Percentiles rank a stretch among this genome's conserved stretches.
phyloP scores from a whole-genome alignment of 179 eudicot species.

The Heliamphora pulchella region DNA sequence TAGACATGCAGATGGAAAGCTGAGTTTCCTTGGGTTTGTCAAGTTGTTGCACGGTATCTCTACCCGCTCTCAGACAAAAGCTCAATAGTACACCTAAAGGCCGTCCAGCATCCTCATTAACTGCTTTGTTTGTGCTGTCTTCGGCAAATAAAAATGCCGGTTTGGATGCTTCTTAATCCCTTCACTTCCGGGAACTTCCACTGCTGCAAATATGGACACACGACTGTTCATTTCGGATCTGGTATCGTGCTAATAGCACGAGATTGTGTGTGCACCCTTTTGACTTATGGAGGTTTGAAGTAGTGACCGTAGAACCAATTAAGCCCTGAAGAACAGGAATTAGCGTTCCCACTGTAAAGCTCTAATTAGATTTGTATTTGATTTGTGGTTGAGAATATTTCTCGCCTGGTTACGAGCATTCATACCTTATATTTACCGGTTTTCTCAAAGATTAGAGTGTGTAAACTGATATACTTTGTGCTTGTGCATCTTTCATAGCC shows the following conservation, averaged over 20 bases:
- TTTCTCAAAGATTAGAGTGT: too few species aligned
- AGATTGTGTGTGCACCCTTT: too few species aligned
- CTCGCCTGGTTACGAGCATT: conserved; percentile 16
- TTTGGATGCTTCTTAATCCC: background rate
- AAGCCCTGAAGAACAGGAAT: background rate
- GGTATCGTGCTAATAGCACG: background rate
- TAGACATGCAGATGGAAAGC: conserved; percentile 72
- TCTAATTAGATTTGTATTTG: conserved; percentile 19
- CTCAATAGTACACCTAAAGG: conserved; percentile 30
- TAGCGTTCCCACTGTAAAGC: conserved; percentile 18
- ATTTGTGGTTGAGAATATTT: conserved; percentile 22
- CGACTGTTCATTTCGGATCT: background rate
- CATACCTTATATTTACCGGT: background rate
- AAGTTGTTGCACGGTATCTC: conserved; percentile 60
- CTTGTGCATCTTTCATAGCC: too few species aligned
- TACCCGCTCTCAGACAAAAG: conserved; percentile 46
- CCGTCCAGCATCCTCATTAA: too few species aligned
- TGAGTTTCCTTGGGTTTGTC: conserved; percentile 67
- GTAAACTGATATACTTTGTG: too few species aligned
- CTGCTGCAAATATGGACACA: background rate
- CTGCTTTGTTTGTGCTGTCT: background rate
- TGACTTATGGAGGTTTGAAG: background rate
- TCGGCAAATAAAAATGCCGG: conserved; percentile 6
- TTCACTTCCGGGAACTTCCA: background rate
- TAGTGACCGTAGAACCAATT: background rate